Evolutionary conservation across 1,284 basidiomycete species (phyloP).

Genomic region (Trichosporon coremiiforme): DNA sequence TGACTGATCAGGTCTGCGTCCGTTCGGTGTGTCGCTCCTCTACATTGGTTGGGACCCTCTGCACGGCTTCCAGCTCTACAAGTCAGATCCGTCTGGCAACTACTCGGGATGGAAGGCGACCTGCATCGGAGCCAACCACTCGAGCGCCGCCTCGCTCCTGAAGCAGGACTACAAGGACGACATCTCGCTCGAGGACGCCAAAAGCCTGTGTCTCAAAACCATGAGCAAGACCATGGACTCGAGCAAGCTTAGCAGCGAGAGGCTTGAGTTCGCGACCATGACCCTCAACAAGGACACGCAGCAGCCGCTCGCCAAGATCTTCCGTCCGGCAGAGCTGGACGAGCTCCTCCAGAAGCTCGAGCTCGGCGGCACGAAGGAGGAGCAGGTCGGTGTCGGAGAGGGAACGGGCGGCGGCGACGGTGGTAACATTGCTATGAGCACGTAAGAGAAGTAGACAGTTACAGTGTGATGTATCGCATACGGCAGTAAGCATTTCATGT

Average conservation of each 20-base stretch:
- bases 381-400: constrained; percentile 51
- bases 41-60: constrained; percentile 97
- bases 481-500: background rate
- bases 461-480: constrained; percentile 9
- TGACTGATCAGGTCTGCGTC: constrained; percentile 73
- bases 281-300: constrained; percentile 77
- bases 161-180: constrained; percentile 99
- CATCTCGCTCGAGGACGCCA: constrained; percentile 85
- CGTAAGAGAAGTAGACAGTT: constrained; percentile 32
- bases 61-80: constrained; percentile 96
- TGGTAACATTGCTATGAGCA: constrained; percentile 53
- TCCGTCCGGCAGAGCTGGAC: constrained; percentile 87
- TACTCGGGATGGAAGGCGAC: constrained; percentile 99
- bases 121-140: constrained; percentile 95
- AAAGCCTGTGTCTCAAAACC: constrained; percentile 84
- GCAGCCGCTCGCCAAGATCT: constrained; percentile 87
- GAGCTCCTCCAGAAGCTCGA: constrained; percentile 79
- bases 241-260: constrained; percentile 91
- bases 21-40: constrained; percentile 94
- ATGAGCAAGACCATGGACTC: constrained; percentile 99
- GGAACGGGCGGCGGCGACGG: constrained; percentile 54
- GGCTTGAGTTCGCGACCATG: constrained; percentile 93
- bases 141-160: constrained; percentile 65
- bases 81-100: constrained; percentile 97
- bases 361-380: constrained; percentile 79